Percentiles rank a stretch among this genome's conserved stretches.
These are phyloP conservation scores for Alternaria viburni DNA, from an alignment of 2,329 filamentous ascomycete species.

Conservation along the genomic window DNA sequence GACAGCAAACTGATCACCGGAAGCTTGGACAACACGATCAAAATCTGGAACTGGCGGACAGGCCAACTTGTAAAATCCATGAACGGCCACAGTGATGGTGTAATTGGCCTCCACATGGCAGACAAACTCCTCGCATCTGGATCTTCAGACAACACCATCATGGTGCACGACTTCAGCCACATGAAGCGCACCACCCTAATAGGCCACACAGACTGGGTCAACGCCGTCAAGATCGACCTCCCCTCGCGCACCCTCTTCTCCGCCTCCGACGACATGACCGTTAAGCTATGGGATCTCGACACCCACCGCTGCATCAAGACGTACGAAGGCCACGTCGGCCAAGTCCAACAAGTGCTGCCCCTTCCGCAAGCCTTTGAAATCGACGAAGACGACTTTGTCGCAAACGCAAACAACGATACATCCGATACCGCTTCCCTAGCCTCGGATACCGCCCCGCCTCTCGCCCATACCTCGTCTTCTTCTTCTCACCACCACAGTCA, in stretches of 20 bases:
- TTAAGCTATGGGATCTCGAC: conserved; percentile 93
- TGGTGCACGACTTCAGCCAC: conserved; percentile 89
- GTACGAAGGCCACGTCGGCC: conserved; percentile 90
- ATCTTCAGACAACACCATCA: conserved; percentile 86
- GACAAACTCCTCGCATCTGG: conserved; percentile 84
- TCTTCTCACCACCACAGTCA: conserved; percentile 1
- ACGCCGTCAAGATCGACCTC: conserved; percentile 87
- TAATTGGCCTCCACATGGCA: conserved; percentile 88
- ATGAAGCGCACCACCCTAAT: conserved; percentile 80
- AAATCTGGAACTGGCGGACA: conserved; percentile 96
- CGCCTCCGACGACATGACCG: conserved; percentile 89
- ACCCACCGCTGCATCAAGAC: conserved; percentile 75
- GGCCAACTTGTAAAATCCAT: conserved; percentile 85
- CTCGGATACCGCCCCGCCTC: conserved; percentile 28
- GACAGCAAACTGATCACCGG: conserved; percentile 90
- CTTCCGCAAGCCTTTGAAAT: conserved; percentile 89
- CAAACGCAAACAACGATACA: conserved; percentile 62
- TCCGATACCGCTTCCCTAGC: conserved; percentile 46
- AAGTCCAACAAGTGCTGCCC: conserved; percentile 88
- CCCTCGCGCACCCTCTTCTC: conserved; percentile 86
- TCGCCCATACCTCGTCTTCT: conserved; percentile 12
- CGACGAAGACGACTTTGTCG: conserved; percentile 69
- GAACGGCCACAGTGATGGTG: conserved; percentile 77
- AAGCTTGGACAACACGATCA: conserved; percentile 84
- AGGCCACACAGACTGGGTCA: conserved; percentile 94